A percentile compares a stretch with the other conserved stretches of the same genome.
Conservation (phyloP, 2,329 filamentous ascomycete genomes). For the Monilinia fructigena region DNA sequence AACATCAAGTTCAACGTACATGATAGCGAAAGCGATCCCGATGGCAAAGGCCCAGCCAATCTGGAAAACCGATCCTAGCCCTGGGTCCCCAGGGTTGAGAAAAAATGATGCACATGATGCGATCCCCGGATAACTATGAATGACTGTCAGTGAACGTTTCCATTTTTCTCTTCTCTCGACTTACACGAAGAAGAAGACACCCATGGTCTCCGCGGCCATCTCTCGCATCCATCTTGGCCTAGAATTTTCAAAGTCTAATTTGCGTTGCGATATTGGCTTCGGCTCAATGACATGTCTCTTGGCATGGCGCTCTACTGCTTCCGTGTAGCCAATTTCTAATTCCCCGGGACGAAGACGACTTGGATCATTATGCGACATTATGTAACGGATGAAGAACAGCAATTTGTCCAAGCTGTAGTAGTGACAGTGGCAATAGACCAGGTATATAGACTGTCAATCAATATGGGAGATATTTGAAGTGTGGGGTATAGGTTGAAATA, state of each 20-base stretch:
- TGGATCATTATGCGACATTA: constrained; percentile 25
- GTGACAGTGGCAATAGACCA: constrained; percentile 3
- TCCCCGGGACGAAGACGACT: constrained; percentile 34
- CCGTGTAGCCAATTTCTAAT: constrained; percentile 53
- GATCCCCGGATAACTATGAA: constrained; percentile 46
- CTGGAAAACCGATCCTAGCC: constrained; percentile 53
- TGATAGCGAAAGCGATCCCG: constrained; percentile 59
- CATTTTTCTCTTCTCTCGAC: neutral
- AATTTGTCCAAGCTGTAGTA: constrained; percentile 1
- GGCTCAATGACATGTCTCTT: constrained; percentile 50
- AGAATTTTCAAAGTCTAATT: constrained; percentile 53
- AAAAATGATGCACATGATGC: constrained; percentile 53
- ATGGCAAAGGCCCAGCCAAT: constrained; percentile 56
- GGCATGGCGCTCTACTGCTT: constrained; percentile 52
- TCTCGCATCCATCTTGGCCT: constrained; percentile 55
- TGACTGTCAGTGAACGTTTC: constrained; percentile 30
- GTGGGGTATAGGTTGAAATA: constrained; percentile 13
- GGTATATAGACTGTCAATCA: constrained; percentile 8
- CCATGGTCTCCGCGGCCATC: constrained; percentile 55
- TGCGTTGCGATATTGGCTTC: constrained; percentile 53
- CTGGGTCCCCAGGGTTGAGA: constrained; percentile 45
- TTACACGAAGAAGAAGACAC: constrained; percentile 56
- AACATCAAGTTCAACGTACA: constrained; percentile 33
- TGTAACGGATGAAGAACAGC: constrained; percentile 1
- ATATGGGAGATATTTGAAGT: neutral